phyloP scores from a whole-genome alignment of 345 rosid species.

The Hypericum androsaemum region DNA sequence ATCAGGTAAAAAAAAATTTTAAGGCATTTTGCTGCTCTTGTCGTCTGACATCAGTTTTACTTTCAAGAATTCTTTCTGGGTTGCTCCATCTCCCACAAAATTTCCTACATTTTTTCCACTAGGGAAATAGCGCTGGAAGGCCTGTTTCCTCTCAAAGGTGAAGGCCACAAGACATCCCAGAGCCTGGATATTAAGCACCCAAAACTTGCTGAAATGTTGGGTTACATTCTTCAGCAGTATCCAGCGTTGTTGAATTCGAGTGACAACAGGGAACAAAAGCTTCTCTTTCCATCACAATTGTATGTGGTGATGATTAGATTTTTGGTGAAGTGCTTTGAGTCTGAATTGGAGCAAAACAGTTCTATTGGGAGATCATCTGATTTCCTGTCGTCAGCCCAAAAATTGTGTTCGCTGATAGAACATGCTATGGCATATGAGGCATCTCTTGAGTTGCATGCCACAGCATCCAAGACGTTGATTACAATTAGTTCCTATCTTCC shows the following conservation, averaged over 20 bases:
- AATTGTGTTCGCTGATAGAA: constrained; percentile 64
- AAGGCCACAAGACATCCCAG: constrained; percentile 27
- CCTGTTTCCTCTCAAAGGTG: constrained; percentile 54
- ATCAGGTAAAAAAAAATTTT: constrained; percentile 49
- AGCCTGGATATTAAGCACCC: constrained; percentile 51
- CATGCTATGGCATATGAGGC: constrained; percentile 84
- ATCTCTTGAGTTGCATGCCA: constrained; percentile 75
- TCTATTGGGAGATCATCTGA: constrained; percentile 42
- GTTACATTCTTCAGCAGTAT: constrained; percentile 65
- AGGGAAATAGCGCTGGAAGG: constrained; percentile 94
- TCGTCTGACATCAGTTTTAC: background rate
- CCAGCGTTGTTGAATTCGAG: constrained; percentile 56
- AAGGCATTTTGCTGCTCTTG: background rate
- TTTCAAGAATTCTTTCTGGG: background rate
- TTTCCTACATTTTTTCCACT: constrained; percentile 4
- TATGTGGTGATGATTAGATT: constrained; percentile 70
- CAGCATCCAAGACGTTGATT: constrained; percentile 66
- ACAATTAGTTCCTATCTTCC: constrained; percentile 69
- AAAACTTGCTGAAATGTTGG: constrained; percentile 58
- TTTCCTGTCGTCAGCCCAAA: constrained; percentile 52
- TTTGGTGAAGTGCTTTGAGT: constrained; percentile 75
- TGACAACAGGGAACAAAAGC: constrained; percentile 63
- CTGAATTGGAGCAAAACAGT: constrained; percentile 51
- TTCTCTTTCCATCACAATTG: constrained; percentile 65
- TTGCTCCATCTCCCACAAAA: background rate